Evolutionary conservation across 805 yeast species (phyloP).

Genomic region (Hanseniaspora lachancei): DNA sequence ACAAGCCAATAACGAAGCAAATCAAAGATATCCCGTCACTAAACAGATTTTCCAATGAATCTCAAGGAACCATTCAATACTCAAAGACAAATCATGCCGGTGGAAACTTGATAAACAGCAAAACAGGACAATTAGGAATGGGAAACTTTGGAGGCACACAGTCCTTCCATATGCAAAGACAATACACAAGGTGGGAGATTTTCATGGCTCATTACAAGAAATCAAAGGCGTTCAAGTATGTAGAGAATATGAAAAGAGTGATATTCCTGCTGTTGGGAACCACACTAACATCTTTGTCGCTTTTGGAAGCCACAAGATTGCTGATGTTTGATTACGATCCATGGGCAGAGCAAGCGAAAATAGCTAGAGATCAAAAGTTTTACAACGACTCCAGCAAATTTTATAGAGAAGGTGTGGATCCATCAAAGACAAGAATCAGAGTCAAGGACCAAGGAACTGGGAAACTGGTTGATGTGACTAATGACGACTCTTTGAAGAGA

Average conservation of each 20-base stretch:
- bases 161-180: conserved; percentile 16
- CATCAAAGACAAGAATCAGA: conserved; percentile 23
- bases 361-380: conserved; percentile 34
- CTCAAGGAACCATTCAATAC: conserved; percentile 20
- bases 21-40: conserved; percentile 26
- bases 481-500: conserved; percentile 25
- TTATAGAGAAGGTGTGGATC: conserved; percentile 28
- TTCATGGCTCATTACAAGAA: neutral
- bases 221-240: neutral
- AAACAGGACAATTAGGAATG: conserved; percentile 12
- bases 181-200: conserved; percentile 5
- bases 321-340: conserved; percentile 41
- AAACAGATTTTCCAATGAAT: conserved; percentile 23
- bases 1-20: conserved; percentile 18
- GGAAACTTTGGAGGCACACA: conserved; percentile 19
- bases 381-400: conserved; percentile 26
- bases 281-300: conserved; percentile 38
- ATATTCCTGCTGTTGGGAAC: conserved; percentile 33
- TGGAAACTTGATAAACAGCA: neutral
- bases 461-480: conserved; percentile 18
- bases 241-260: neutral
- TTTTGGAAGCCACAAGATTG: conserved; percentile 44
- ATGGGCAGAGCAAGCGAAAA: conserved; percentile 56
- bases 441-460: conserved; percentile 24
- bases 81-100: neutral